Conservation (phyloP, 2,329 filamentous ascomycete species). For the Trichoderma guizhouense region DNA sequence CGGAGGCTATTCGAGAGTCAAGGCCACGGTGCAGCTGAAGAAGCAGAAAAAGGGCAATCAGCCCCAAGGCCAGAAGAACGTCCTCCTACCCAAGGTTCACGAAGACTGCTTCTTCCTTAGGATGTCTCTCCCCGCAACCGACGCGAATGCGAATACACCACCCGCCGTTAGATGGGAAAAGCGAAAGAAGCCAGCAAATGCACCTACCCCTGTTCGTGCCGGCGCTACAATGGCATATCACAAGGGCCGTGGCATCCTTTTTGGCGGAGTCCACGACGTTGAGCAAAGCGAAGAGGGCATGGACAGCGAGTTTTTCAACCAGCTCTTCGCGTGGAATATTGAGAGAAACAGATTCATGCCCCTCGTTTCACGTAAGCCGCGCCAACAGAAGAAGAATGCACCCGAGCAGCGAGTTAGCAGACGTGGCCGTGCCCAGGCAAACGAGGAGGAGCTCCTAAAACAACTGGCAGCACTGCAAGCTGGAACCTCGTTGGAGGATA, state of each 20-base stretch:
- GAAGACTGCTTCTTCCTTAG: slow-evolving; percentile 93
- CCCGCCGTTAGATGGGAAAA: slow-evolving; percentile 86
- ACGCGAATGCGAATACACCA: slow-evolving; percentile 61
- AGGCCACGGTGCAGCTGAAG: slow-evolving; percentile 64
- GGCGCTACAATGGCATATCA: slow-evolving; percentile 94
- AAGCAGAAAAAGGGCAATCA: slow-evolving; percentile 57
- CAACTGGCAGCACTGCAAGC: slow-evolving; percentile 84
- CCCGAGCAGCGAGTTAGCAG: slow-evolving; percentile 55
- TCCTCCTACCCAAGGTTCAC: slow-evolving; percentile 83
- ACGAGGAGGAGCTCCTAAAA: slow-evolving; percentile 83
- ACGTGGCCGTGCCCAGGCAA: slow-evolving; percentile 76
- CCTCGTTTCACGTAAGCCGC: slow-evolving; percentile 70
- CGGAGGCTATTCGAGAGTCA: slow-evolving; percentile 90
- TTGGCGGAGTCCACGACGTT: slow-evolving; percentile 92
- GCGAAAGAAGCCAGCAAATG: slow-evolving; percentile 86
- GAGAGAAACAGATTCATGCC: slow-evolving; percentile 95
- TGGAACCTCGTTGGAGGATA: slow-evolving; percentile 60
- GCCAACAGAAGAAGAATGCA: slow-evolving; percentile 55
- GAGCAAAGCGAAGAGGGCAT: slow-evolving; percentile 92
- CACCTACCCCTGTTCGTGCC: slow-evolving; percentile 77
- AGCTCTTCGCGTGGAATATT: slow-evolving; percentile 88
- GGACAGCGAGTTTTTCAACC: slow-evolving; percentile 95
- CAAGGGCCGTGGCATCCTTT: slow-evolving; percentile 86
- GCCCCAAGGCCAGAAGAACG: slow-evolving; percentile 63
- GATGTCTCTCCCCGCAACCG: slow-evolving; percentile 67